phyloP scores from a whole-genome alignment of 2,329 filamentous ascomycete genomes.

The Corinectria fuckeliana region DNA sequence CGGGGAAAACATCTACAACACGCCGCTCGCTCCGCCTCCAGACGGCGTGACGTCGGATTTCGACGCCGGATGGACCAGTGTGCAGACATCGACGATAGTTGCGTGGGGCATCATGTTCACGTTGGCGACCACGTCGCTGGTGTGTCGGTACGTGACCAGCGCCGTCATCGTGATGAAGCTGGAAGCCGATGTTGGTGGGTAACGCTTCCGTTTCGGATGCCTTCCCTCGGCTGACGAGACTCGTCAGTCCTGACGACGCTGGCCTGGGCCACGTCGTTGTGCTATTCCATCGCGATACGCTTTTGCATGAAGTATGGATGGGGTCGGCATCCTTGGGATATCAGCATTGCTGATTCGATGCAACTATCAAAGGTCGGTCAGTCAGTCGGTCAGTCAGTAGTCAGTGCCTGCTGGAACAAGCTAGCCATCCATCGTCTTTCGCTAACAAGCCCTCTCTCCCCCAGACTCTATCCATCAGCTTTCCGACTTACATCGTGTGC shows the following conservation, averaged over 20 bases:
- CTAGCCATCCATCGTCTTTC: background rate
- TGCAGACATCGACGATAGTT: conserved; percentile 4
- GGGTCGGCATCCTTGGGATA: conserved; percentile 12
- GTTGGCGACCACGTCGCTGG: conserved; percentile 9
- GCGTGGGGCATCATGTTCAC: conserved; percentile 8
- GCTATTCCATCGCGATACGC: conserved; percentile 7
- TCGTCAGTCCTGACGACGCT: conserved; percentile 9
- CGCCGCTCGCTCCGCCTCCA: conserved; percentile 3
- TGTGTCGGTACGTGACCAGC: conserved; percentile 6
- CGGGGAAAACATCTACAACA: conserved; percentile 2
- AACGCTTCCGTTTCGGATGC: no score
- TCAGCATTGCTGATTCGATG: background rate
- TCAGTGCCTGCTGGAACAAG: no score
- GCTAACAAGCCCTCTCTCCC: background rate
- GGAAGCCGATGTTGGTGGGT: conserved; percentile 11
- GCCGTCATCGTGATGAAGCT: background rate
- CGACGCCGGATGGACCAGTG: background rate
- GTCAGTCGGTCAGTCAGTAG: background rate
- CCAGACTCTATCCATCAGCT: background rate
- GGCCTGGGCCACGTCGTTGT: conserved; percentile 4
- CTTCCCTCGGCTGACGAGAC: background rate
- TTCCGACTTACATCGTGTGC: conserved; percentile 8
- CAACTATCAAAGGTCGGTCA: conserved; percentile 5
- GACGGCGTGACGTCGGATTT: conserved; percentile 10
- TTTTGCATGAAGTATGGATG: conserved; percentile 10